Evolutionary conservation across 768 basidiomycete species (phyloP).

Genomic region (Psilocybe azurescens): DNA sequence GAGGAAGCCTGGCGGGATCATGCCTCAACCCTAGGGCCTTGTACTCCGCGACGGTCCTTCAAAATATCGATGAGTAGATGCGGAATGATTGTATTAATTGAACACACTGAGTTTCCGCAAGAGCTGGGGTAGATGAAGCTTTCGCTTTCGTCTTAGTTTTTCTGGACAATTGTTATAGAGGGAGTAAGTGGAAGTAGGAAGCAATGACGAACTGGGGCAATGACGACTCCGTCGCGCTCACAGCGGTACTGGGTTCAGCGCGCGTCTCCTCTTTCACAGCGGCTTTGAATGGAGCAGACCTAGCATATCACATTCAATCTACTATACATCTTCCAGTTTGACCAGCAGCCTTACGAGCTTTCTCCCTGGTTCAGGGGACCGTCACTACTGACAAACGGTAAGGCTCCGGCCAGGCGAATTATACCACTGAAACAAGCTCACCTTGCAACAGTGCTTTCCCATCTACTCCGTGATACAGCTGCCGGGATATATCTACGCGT

Average conservation of each 20-base stretch:
- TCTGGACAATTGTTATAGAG: neutral
- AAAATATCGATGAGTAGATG: neutral
- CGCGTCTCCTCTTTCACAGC: neutral
- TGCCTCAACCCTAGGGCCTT: slow-evolving; percentile 23
- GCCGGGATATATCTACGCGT: slow-evolving; percentile 20
- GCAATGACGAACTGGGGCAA: neutral
- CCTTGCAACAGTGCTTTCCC: slow-evolving; percentile 14
- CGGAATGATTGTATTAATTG: neutral
- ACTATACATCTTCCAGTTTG: neutral
- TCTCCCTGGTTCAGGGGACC: neutral
- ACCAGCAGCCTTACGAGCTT: slow-evolving; percentile 7
- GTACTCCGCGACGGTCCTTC: slow-evolving; percentile 5
- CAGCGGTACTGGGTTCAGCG: neutral
- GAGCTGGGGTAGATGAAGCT: neutral
- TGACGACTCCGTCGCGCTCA: neutral
- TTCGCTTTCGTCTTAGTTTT: neutral
- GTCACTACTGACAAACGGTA: neutral
- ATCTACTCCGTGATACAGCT: slow-evolving; percentile 16
- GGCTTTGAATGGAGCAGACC: neutral
- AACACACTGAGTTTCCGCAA: neutral
- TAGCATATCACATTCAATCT: neutral
- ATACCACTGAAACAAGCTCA: neutral
- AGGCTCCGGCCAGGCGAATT: neutral
- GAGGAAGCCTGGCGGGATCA: slow-evolving; percentile 28
- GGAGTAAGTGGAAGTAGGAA: neutral